Evolutionary conservation across 2,329 filamentous ascomycete species (phyloP), one percentile per base, ranked within the genome.

Genomic region (Lachnum nothofagi): DNA sequence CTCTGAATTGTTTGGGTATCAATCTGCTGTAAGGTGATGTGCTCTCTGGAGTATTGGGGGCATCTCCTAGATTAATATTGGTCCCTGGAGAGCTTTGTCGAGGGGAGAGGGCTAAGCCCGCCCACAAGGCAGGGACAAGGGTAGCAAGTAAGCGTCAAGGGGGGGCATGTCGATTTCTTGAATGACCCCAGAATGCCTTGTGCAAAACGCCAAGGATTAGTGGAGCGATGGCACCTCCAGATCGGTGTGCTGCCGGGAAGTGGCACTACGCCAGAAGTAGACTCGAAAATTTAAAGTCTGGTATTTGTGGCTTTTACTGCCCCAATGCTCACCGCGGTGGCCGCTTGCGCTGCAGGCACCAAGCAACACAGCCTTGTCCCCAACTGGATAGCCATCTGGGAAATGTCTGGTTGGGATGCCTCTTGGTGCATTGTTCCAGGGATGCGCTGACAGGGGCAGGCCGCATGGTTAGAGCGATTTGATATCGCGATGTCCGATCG

Each of bases 351-450:
- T 33, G 42, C 50, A 51, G 40, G 45, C 43, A 37, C 44, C 48
- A 45, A 51, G 40, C 52, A 43, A 49, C 48, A 52, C 51, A 51
- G 56, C 54, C 56, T 54, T 56, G 53, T 39, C 48, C 51, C 39
- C 46, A 50, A 50, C 22, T n/a, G 52, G 43, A 42, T 20, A 34
- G 24, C 31, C 39, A 29, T 42, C 44, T 24, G 33, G 43, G 23
- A 49, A 20, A 19, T 50, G 44, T 41, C 34, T 55, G 49, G 52
- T 35, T 53, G 25, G 53, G 48, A 44, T 31, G 16, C 45, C 22
- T 34, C 37, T 44, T 46, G 49, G 42, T 47, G 46, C 46, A 44
- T 43, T 40, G 46, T 39, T 29, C 22, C 51, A 55, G 44, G 52
- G 52, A 46, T 54, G n/a, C 37, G 24, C 23, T 40, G 27, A 27